Evolutionary conservation across 257 asterid species (phyloP).

Genomic region (Ajuga chamaepitys): DNA sequence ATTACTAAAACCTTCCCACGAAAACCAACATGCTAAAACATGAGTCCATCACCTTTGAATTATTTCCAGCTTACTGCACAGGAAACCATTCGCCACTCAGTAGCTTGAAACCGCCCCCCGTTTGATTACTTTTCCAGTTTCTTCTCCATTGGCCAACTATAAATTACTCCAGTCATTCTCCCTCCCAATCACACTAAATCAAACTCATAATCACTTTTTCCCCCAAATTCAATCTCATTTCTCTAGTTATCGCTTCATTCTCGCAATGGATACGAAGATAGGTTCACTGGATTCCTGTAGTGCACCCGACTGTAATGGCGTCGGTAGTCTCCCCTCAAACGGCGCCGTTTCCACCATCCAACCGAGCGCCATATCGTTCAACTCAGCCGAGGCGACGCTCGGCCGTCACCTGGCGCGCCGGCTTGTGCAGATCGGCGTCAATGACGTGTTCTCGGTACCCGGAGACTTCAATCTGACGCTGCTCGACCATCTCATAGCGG

Average conservation of each 20-base stretch:
- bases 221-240: background rate
- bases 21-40: background rate
- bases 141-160: conserved; percentile 3
- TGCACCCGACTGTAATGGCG: conserved; percentile 7
- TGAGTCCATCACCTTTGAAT: conserved; percentile 14
- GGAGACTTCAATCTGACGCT: conserved; percentile 35
- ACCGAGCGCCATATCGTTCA: conserved; percentile 1
- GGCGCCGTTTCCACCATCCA: conserved; percentile 19
- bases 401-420: conserved; percentile 43
- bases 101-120: background rate
- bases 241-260: background rate
- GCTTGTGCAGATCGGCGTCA: conserved; percentile 33
- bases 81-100: background rate
- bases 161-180: background rate
- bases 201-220: background rate
- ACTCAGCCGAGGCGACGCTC: conserved; percentile 27
- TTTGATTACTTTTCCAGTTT: background rate
- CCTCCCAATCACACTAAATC: background rate
- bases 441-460: conserved; percentile 36
- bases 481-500: conserved; percentile 35
- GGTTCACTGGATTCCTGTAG: conserved; percentile 11
- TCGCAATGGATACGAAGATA: conserved; percentile 15
- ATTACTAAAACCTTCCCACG: background rate
- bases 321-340: conserved; percentile 25
- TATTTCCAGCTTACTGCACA: background rate